Base-by-base conservation (phyloP, 106 monocot species). In the Hemerocallis citrina region DNA sequence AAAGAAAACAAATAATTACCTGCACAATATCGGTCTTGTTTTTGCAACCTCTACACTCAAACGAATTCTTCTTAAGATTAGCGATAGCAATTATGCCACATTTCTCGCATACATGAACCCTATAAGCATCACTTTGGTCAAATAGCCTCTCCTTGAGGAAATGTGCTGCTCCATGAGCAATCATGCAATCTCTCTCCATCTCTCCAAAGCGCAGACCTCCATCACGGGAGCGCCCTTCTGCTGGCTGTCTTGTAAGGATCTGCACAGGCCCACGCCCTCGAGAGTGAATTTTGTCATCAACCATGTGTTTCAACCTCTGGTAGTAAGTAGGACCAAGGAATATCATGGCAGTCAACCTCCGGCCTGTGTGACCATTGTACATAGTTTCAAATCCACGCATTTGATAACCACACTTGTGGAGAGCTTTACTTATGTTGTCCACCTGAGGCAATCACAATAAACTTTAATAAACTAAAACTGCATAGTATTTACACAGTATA, bases 321-420 rank as follows among this genome's bases (percentile, higher is more conserved):
- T 98, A 98, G 42, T 98, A 98, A n/a, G 96, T 98, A 7, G 96
- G 96, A 17, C 96, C 96, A 32, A 98, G 79, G 70, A 98, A 98
- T 52, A 98, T 98, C 91, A 98, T 91, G 27, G 96, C 96, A 27
- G 58, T 85, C 55, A 98, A 50, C 61, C 59, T 91, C 15, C 96
- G 60, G 1, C 96, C 96, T 44, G 96, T 98, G 60, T 98, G 96
- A 43, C 96, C 96, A 50, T 98, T 98, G 65, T 98, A 98, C 96
- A 98, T 98, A 11, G 96, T 92, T 63, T 98, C 96, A 68, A 92
- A 98, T n/a, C 96, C 96, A 46, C 96, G 96, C 96, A 98, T 98
- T 68, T 98, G 96, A 66, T 98, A 98, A 27, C 91, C 91, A 79
- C 96, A 98, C 34, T 88, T 91, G 40, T 98, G 96, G 65, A 98